A percentile compares a stretch with the other conserved stretches of the same genome.
phyloP scores from a whole-genome alignment of 2,329 filamentous ascomycete species.

The Ceratocystis ficicola region DNA sequence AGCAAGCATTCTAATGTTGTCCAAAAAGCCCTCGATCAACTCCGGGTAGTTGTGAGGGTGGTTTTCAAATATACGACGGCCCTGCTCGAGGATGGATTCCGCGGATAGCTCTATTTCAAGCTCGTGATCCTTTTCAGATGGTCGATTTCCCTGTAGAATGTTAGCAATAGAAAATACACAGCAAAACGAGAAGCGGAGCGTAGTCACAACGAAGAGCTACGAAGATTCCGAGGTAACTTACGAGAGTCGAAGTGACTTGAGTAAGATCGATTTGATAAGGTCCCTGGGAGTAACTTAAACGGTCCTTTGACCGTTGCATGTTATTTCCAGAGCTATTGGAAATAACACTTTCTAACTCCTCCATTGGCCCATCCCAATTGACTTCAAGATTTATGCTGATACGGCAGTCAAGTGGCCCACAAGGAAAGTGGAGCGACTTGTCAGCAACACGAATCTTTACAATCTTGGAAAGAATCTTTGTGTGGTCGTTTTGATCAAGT shows the following conservation, averaged over 20 bases:
- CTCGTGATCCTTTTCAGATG: slow-evolving; percentile 58
- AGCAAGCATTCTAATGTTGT: slow-evolving; percentile 55
- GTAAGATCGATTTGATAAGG: slow-evolving; percentile 87
- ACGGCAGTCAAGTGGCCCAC: slow-evolving; percentile 71
- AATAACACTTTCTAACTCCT: slow-evolving; percentile 38
- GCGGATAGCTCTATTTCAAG: slow-evolving; percentile 67
- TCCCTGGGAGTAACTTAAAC: slow-evolving; percentile 79
- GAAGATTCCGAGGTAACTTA: slow-evolving; percentile 27
- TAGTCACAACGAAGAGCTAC: not conserved
- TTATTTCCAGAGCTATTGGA: slow-evolving; percentile 25
- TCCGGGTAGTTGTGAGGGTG: slow-evolving; percentile 50
- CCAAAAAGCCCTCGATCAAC: slow-evolving; percentile 60
- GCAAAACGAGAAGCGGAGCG: not conserved
- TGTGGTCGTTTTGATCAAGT: slow-evolving; percentile 50
- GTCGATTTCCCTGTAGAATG: slow-evolving; percentile 30
- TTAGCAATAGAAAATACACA: not conserved
- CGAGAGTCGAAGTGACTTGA: slow-evolving; percentile 54
- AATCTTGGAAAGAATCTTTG: slow-evolving; percentile 63
- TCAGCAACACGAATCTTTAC: slow-evolving; percentile 84
- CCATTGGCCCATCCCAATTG: slow-evolving; percentile 59
- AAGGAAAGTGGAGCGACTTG: slow-evolving; percentile 73
- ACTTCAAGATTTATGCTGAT: slow-evolving; percentile 94
- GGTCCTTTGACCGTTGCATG: slow-evolving; percentile 61
- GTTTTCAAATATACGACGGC: slow-evolving; percentile 40
- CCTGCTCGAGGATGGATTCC: slow-evolving; percentile 52